These are phyloP conservation scores for Thymus quinquecostatus DNA, from an alignment of 257 asterid species.

Conservation along the genomic window DNA sequence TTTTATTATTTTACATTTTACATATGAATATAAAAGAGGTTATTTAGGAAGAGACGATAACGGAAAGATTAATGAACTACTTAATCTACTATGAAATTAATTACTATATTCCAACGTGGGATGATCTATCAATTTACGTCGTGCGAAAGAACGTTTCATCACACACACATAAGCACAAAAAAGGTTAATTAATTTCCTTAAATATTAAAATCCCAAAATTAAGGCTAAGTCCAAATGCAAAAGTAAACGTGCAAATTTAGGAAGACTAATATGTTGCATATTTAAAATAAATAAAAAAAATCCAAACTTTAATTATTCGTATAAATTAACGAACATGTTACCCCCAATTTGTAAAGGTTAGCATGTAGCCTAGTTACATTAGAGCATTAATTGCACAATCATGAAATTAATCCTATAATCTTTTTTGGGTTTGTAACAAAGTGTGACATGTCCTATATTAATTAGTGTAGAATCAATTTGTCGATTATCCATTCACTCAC, in stretches of 20 bases:
- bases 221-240: neutral
- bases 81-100: neutral
- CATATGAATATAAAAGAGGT: too few relatives aligned
- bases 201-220: neutral
- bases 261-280: neutral
- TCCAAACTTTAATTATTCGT: too few relatives aligned
- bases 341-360: too few relatives aligned
- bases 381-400: neutral
- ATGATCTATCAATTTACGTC: neutral
- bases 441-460: neutral
- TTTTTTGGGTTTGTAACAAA: slow-evolving; percentile 14
- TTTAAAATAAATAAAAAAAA: too few relatives aligned
- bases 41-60: too few relatives aligned
- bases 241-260: neutral
- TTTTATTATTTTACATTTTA: too few relatives aligned
- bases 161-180: neutral
- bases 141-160: too few relatives aligned
- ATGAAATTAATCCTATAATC: slow-evolving; percentile 32
- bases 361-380: neutral
- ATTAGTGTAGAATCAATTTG: slow-evolving; percentile 16
- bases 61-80: neutral
- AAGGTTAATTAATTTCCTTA: too few relatives aligned
- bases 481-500: slow-evolving; percentile 20
- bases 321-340: neutral
- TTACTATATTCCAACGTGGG: neutral